phyloP scores from a whole-genome alignment of 2,329 filamentous ascomycete genomes.

The Periconia digitata region DNA sequence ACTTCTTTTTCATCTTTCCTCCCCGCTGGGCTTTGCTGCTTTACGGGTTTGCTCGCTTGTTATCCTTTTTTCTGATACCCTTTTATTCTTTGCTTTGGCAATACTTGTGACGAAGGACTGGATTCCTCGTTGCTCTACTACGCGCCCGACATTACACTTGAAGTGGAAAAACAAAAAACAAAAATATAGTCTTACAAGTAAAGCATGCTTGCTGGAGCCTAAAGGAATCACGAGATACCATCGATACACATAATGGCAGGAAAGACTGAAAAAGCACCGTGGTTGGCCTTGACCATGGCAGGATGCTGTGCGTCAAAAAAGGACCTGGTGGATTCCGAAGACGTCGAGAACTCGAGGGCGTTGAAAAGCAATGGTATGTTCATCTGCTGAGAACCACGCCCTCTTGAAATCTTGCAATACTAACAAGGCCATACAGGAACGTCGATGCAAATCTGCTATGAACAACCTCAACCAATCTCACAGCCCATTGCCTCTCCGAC shows the following conservation, averaged over 20 bases:
- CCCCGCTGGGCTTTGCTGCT: neutral
- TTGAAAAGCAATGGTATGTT: conserved; percentile 32
- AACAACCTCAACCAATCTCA: conserved; percentile 32
- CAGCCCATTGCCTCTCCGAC: conserved; percentile 33
- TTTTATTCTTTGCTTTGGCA: neutral
- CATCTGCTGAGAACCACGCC: conserved; percentile 10
- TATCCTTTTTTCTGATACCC: too few species aligned
- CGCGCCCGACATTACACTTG: neutral
- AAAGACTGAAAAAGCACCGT: conserved; percentile 20
- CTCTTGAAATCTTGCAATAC: conserved; percentile 11
- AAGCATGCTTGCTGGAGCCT: neutral
- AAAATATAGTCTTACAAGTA: neutral
- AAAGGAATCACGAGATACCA: neutral
- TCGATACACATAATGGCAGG: neutral
- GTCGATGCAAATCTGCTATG: conserved; percentile 35
- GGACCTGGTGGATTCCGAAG: conserved; percentile 16
- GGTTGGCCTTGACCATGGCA: conserved; percentile 41
- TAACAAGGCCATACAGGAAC: conserved; percentile 22
- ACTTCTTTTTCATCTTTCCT: neutral
- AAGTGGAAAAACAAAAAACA: neutral
- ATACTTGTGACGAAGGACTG: neutral
- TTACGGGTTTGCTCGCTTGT: too few species aligned
- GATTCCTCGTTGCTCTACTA: neutral
- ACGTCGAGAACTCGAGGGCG: conserved; percentile 21
- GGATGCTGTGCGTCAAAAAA: conserved; percentile 41